Evolutionary conservation across 2,329 filamentous ascomycete genomes (phyloP).

Genomic region (Colletotrichum cuscutae): DNA sequence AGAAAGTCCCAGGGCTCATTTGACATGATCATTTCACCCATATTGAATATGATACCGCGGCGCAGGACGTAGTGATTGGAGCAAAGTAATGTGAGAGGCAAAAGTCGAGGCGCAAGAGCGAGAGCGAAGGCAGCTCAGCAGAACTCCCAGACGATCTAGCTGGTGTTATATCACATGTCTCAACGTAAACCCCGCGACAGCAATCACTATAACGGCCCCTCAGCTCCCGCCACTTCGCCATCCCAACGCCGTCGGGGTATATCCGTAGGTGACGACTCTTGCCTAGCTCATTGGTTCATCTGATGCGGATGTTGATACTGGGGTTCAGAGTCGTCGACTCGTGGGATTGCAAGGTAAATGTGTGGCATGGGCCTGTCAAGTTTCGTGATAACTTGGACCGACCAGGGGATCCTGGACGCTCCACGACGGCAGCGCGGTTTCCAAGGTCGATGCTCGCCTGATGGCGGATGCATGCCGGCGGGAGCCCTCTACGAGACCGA

Average conservation of each 20-base stretch:
- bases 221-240: not conserved
- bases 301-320: constrained; percentile 3
- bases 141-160: not conserved
- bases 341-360: not conserved
- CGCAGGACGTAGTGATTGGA: not conserved
- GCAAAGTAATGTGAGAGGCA: not conserved
- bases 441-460: not conserved
- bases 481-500: not conserved
- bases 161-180: constrained; percentile 11
- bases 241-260: not conserved
- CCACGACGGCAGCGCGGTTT: not conserved
- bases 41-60: not conserved
- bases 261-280: not conserved
- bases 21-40: constrained; percentile 32
- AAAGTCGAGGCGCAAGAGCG: not conserved
- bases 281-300: not conserved
- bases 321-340: constrained; percentile 8
- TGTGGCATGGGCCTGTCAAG: not conserved
- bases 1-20: constrained; percentile 30
- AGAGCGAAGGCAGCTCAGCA: not conserved
- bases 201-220: not conserved
- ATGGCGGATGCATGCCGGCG: not conserved
- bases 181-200: not conserved
- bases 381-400: not conserved
- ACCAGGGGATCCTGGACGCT: not conserved